phyloP scores from a whole-genome alignment of 2,329 filamentous ascomycete genomes.

The Neofusicoccum kwambonambiense region DNA sequence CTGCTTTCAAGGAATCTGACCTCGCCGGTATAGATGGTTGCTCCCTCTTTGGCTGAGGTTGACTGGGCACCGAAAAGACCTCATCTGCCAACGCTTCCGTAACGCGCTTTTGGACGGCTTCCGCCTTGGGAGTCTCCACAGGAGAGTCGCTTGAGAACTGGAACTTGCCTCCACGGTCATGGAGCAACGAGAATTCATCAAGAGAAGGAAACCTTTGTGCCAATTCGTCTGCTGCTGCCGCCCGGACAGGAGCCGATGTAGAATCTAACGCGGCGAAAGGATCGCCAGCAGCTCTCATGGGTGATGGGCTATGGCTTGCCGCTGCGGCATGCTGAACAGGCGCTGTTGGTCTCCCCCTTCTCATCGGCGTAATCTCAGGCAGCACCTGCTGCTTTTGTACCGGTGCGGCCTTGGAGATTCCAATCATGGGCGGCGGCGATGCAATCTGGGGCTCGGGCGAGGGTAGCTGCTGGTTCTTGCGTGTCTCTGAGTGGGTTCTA shows the following conservation, averaged over 20 bases:
- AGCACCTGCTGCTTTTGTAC: constrained; percentile 69
- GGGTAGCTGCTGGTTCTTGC: constrained; percentile 60
- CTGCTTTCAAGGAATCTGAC: constrained; percentile 33
- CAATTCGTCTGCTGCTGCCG: constrained; percentile 69
- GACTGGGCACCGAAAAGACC: constrained; percentile 61
- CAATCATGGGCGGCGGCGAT: constrained; percentile 61
- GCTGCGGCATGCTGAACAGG: constrained; percentile 42
- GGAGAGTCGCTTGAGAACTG: constrained; percentile 65
- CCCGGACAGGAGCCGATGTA: constrained; percentile 49
- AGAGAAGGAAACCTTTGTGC: constrained; percentile 84
- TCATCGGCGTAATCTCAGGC: constrained; percentile 91
- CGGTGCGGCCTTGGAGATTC: constrained; percentile 78
- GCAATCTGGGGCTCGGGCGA: constrained; percentile 52
- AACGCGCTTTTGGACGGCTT: constrained; percentile 57
- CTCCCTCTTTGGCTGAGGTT: constrained; percentile 28
- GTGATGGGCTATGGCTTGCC: constrained; percentile 64
- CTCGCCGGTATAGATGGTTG: constrained; percentile 30
- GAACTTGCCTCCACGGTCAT: constrained; percentile 80
- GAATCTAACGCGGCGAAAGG: constrained; percentile 89
- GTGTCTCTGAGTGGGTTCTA: constrained; percentile 63
- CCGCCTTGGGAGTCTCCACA: constrained; percentile 37
- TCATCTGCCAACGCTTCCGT: constrained; percentile 79
- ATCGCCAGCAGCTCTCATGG: constrained; percentile 69
- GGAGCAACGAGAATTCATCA: constrained; percentile 87
- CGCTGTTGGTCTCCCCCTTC: constrained; percentile 72